Evolutionary conservation across 2,329 filamentous ascomycete species (phyloP).

Genomic region (Talaromyces piceae): DNA sequence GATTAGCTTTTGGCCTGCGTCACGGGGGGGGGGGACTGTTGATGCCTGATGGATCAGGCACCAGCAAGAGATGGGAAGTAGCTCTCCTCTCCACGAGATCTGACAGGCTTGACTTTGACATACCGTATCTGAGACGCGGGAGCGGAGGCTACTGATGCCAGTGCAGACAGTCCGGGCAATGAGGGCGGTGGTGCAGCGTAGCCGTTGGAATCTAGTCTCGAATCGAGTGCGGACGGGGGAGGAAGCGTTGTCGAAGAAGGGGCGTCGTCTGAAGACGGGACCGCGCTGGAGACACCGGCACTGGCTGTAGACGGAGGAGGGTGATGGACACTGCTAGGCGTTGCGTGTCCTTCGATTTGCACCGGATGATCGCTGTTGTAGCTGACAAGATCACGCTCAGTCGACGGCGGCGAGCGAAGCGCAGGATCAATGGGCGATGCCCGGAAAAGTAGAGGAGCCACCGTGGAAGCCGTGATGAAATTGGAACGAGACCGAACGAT

Average conservation of each 20-base stretch:
- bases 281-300: slow-evolving; percentile 45
- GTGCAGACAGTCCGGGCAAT: slow-evolving; percentile 51
- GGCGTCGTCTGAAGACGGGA: slow-evolving; percentile 47
- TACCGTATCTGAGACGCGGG: slow-evolving; percentile 48
- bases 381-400: slow-evolving; percentile 28
- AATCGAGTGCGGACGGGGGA: slow-evolving; percentile 23
- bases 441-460: slow-evolving; percentile 53
- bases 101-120: slow-evolving; percentile 4
- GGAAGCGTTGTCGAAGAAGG: slow-evolving; percentile 34
- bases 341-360: slow-evolving; percentile 41
- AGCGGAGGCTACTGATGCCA: slow-evolving; percentile 52
- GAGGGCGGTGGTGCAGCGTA: slow-evolving; percentile 28
- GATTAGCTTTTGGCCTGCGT: background rate
- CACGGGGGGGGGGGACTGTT: background rate
- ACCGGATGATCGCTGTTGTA: slow-evolving; percentile 35
- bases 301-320: too few species aligned
- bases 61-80: background rate
- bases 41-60: slow-evolving; percentile 8
- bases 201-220: slow-evolving; percentile 16
- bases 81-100: background rate
- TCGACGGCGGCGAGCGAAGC: slow-evolving; percentile 41
- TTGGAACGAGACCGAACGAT: slow-evolving; percentile 25
- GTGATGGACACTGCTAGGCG: slow-evolving; percentile 37
- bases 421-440: slow-evolving; percentile 50
- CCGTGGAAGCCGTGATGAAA: slow-evolving; percentile 49